Base-by-base conservation (phyloP, 2,329 filamentous ascomycete genomes). In the Talaromyces piceae region DNA sequence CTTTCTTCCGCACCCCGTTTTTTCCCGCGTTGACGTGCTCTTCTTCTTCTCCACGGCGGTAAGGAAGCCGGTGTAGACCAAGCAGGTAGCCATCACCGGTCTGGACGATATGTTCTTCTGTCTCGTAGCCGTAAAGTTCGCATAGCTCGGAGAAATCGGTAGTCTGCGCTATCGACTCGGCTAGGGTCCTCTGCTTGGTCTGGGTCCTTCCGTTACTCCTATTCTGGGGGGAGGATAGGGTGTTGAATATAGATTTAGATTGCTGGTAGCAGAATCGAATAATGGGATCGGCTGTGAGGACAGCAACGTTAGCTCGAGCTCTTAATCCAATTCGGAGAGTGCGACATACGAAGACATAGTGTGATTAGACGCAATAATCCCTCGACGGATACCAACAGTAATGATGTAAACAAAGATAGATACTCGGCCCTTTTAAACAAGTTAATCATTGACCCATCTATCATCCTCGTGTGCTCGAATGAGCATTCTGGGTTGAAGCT, bases 91-190 rank as follows among this genome's bases (percentile, higher is more conserved):
- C 93, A 74, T 98, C 93, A 55, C 83, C 84, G 2, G 93, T 98
- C 69, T 95, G 91, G 9, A 95, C 87, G 46, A 98, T 85, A 67
- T 98, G 93, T 71, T 98, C 93, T 67, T 98, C 93, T 5, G 91
- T 88, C 60, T 88, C 86, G 70, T 96, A 97, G 44, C 91, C 91
- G 68, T 85, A 95, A 11, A 95, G 73, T 33, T 84, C 85, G 69
- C 91, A 97, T n/a, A 98, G 80, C 64, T 97, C 91, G 43, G 89
- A 83, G 67, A 98, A 97, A 64, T 97, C 93, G 54, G 87, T 82
- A 4, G 91, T 89, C 64, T 93, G 85, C 51, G 89, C 86, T 52
- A 98, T 84, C 7, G 84, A 82, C n/a, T 74, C 79, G 33, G 88
- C 88, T 51, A 89, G 77, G 33, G 80, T 76, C 64, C 86, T 86